Percentiles rank a stretch among this genome's conserved stretches.
These are phyloP conservation scores for Lathyrus sativus DNA, from an alignment of 306 rosid genomes.

Conservation along the genomic window DNA sequence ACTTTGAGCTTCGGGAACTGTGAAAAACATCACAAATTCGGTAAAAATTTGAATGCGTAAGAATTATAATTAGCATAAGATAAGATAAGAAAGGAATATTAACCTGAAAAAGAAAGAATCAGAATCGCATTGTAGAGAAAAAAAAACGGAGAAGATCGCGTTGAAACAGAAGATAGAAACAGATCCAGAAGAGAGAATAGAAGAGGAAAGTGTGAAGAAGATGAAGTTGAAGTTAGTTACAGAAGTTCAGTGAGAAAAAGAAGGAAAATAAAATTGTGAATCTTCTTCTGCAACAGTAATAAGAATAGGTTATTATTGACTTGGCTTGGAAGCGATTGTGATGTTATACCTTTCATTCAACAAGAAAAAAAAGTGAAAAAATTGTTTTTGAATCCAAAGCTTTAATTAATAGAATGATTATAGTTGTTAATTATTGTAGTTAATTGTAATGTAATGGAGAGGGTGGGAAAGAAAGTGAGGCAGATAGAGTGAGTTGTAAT, in stretches of 20 bases:
- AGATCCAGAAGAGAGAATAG: slow-evolving; percentile 63
- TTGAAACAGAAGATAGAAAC: slow-evolving; percentile 32
- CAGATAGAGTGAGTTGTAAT: not conserved
- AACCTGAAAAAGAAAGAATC: slow-evolving; percentile 55
- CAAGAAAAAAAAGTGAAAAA: slow-evolving; percentile 45
- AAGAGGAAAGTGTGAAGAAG: slow-evolving; percentile 34
- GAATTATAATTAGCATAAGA: not conserved
- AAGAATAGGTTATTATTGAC: slow-evolving; percentile 30
- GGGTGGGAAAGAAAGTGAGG: not conserved
- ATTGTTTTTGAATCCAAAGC: slow-evolving; percentile 55
- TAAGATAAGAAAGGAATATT: slow-evolving; percentile 35
- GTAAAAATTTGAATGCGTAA: slow-evolving; percentile 9
- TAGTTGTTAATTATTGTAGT: not conserved
- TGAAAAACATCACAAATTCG: not conserved
- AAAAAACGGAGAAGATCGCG: slow-evolving; percentile 47
- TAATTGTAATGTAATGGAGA: not conserved
- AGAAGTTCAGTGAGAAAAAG: slow-evolving; percentile 25
- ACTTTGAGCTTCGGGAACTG: too few species aligned
- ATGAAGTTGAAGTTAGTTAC: slow-evolving; percentile 21
- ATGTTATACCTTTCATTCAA: slow-evolving; percentile 48
- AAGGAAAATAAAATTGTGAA: slow-evolving; percentile 30
- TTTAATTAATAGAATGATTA: slow-evolving; percentile 7
- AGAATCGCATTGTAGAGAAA: slow-evolving; percentile 51
- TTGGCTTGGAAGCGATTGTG: slow-evolving; percentile 88
- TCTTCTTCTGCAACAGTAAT: slow-evolving; percentile 22